Evolutionary conservation across 2,329 filamentous ascomycete species (phyloP), one percentile per base, ranked within the genome.

Genomic region (Alternaria sp.): DNA sequence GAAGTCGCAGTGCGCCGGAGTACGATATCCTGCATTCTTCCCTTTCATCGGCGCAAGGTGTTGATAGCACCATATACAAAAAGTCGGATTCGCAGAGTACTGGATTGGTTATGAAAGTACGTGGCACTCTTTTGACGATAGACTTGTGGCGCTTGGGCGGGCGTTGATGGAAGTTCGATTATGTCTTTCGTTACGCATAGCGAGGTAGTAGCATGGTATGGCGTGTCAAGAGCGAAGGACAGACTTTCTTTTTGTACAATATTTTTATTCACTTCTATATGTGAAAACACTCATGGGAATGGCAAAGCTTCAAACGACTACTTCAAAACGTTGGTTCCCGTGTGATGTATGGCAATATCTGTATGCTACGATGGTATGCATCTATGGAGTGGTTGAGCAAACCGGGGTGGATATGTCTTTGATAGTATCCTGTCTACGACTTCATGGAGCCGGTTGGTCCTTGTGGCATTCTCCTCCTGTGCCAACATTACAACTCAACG

Each of bases 91-190:
- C 28, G 54, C 27, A 60, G 38, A 46, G 63, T 65, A 46, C 49
- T 65, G 59, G 50, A 61, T 28, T 69, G 64, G 60, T 22, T 68
- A 22, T 64, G 46, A 60, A 38, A 40, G 48, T 51, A 41, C 32
- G 22, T 30, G 48, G 45, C 45, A 40, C 28, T 54, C 28, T 25
- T 36, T 34, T 55, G 28, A 4, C 16, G 1, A n/a, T 41, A 27
- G 36, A 20, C 25, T 38, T 50, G 25, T 27, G 46, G 32, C 14
- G 46, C 20, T 50, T 36, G 32, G 30, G 30, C 46, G n/a, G 46
- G 32, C 46, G 46, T 50, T 38, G 14, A 25, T 2, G 20, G 16
- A 14, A 36, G 50, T 52, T 52, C 25, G 16, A n/a, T 52, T 12
- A 20, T 52, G n/a, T 28, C 36, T 30, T 28, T 41, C 50, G 32